Percentiles rank a stretch among this genome's conserved stretches.
Evolutionary conservation across 1,284 basidiomycete species (phyloP).

Genomic region (Anthracocystis walkeri): DNA sequence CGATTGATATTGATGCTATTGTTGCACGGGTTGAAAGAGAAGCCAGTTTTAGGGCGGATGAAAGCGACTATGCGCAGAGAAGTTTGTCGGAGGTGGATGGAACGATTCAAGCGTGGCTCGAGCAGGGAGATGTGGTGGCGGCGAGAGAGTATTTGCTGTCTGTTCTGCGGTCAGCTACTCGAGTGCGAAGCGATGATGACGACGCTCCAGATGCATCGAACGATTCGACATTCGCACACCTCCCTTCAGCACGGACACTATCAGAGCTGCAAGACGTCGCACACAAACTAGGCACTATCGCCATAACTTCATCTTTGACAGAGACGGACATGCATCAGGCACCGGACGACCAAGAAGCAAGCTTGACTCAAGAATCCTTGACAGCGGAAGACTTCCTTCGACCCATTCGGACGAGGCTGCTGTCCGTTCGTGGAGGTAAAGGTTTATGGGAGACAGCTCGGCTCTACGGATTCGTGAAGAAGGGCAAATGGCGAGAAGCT

Average conservation of each 20-base stretch:
- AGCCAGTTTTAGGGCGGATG: background rate
- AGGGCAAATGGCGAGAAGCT: constrained; percentile 26
- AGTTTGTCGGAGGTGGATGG: constrained; percentile 9
- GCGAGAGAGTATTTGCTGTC: constrained; percentile 36
- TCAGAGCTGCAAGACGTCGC: constrained; percentile 28
- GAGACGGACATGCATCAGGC: constrained; percentile 22
- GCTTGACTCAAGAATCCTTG: constrained; percentile 13
- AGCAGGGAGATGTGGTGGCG: constrained; percentile 26
- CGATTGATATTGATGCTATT: constrained; percentile 17
- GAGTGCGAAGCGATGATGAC: constrained; percentile 4
- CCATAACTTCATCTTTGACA: constrained; percentile 18
- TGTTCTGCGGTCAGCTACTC: constrained; percentile 10
- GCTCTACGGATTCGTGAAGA: constrained; percentile 29
- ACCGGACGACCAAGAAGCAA: background rate
- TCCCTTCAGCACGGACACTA: constrained; percentile 25
- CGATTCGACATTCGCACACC: constrained; percentile 17
- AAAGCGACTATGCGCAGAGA: background rate
- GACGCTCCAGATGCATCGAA: background rate
- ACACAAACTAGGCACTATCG: constrained; percentile 25
- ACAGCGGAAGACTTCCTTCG: constrained; percentile 32
- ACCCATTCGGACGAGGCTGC: constrained; percentile 19
- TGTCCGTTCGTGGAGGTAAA: constrained; percentile 20
- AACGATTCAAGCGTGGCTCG: constrained; percentile 14
- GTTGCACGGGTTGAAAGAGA: constrained; percentile 15
- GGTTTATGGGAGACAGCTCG: constrained; percentile 47